Percentiles rank a stretch among this genome's conserved stretches.
These are phyloP conservation scores for Yamadazyma sp. DNA, from an alignment of 805 yeast species.

Conservation along the genomic window DNA sequence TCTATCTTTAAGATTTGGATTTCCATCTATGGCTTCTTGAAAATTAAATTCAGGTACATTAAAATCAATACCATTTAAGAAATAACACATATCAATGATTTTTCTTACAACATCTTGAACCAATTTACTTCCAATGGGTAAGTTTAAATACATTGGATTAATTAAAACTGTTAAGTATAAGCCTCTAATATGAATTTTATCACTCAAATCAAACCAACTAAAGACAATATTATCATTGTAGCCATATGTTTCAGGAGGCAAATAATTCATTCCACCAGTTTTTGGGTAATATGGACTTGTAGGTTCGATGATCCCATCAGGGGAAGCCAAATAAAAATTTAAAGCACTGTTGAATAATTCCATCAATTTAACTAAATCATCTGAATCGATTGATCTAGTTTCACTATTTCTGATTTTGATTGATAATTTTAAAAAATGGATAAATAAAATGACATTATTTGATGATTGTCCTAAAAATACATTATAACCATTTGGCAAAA, in stretches of 20 bases:
- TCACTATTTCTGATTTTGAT: slow-evolving; percentile 16
- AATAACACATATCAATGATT: slow-evolving; percentile 15
- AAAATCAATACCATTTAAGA: slow-evolving; percentile 14
- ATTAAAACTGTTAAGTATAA: slow-evolving; percentile 27
- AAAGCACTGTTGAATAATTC: slow-evolving; percentile 15
- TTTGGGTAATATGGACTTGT: slow-evolving; percentile 15
- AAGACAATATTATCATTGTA: slow-evolving; percentile 16
- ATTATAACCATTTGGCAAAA: slow-evolving; percentile 42
- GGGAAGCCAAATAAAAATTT: slow-evolving; percentile 12
- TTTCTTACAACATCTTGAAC: slow-evolving; percentile 16
- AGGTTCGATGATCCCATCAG: slow-evolving; percentile 11
- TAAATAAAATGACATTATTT: slow-evolving; percentile 24
- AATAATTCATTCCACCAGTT: slow-evolving; percentile 11
- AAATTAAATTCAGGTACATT: slow-evolving; percentile 7
- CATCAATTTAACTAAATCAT: slow-evolving; percentile 18
- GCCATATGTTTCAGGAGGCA: slow-evolving; percentile 17
- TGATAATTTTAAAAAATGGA: slow-evolving; percentile 31
- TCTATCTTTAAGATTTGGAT: slow-evolving; percentile 11
- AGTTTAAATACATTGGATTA: slow-evolving; percentile 10
- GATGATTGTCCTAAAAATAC: slow-evolving; percentile 43
- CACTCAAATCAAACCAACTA: slow-evolving; percentile 51
- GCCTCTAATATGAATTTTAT: slow-evolving; percentile 38
- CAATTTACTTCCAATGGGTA: slow-evolving; percentile 8
- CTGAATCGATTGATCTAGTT: slow-evolving; percentile 12
- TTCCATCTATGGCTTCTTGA: slow-evolving; percentile 2